phyloP scores from a whole-genome alignment of 768 basidiomycete species.

The Tulasnella sp. region DNA sequence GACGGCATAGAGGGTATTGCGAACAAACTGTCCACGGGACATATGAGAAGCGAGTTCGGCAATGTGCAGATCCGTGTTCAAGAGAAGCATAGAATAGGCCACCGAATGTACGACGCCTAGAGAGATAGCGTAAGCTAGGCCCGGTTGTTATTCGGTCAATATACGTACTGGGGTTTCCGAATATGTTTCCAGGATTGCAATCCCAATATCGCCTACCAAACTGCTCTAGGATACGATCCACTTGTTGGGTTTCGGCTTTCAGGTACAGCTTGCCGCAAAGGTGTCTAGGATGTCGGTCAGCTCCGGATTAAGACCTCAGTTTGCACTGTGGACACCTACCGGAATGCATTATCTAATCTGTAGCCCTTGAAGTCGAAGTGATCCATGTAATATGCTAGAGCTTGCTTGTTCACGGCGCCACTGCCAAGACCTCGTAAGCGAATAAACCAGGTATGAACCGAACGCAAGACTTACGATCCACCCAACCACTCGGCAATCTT shows the following conservation, averaged over 20 bases:
- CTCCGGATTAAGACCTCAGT: not conserved
- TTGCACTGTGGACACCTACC: constrained; percentile 45
- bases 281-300: constrained; percentile 48
- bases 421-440: constrained; percentile 43
- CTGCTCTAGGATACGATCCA: constrained; percentile 91
- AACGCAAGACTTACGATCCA: constrained; percentile 62
- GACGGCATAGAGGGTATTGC: constrained; percentile 85
- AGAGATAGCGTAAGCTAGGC: not conserved
- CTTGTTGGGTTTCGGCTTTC: constrained; percentile 95
- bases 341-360: constrained; percentile 83
- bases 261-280: constrained; percentile 89
- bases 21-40: constrained; percentile 88
- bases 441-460: constrained; percentile 6
- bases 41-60: constrained; percentile 85
- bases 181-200: constrained; percentile 77
- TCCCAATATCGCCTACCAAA: constrained; percentile 90
- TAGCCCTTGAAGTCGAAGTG: constrained; percentile 83
- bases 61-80: constrained; percentile 97
- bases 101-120: constrained; percentile 92
- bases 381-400: constrained; percentile 76
- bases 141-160: not conserved
- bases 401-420: constrained; percentile 66
- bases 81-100: constrained; percentile 83
- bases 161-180: constrained; percentile 75
- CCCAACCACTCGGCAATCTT: constrained; percentile 98